Evolutionary conservation across 1,284 basidiomycete species (phyloP), one percentile per base, ranked within the genome.

Genomic region (Wolfiporia cocos): DNA sequence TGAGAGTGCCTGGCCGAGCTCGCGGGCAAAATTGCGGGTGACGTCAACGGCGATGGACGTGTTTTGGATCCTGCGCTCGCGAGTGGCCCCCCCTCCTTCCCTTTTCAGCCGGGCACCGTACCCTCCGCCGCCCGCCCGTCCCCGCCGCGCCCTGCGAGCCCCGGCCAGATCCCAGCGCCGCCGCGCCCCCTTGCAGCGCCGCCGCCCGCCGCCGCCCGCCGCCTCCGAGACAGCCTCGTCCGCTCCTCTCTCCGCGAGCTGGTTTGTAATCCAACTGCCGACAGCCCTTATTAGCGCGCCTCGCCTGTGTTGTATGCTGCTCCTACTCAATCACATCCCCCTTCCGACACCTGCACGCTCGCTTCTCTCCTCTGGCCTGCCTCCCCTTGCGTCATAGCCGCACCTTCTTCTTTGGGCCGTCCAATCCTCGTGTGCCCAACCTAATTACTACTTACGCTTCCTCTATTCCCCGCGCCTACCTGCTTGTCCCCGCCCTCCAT

Each of bases 381-480:
- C 38, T 34, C 43, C 34, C 62, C 26, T 42, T 46, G 45, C 65
- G 18, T 63, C 65, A 66, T 20, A 59, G 64, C 14, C 63, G 63
- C 6, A 64, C 64, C 29, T 49, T 56, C 53, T 47, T 53, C 45
- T 43, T 56, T 44, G 49, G 11, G 24, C 30, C 23, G 26, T 22
- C 18, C 37, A 41, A 41, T 46, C 48, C 49, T 49, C 54, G 50
- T 39, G 38, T 42, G 21, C 30, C 22, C 44, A 42, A 37, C 35
- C 22, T 44, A 34, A 32, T 38, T 37, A 24, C 34, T 23, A 3
- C 34, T 37, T 28, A 42, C 41, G n/a, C n/a, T n/a, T 47, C 47
- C 38, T 46, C 38, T 39, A 44, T 44, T 47, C 39, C 40, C 48
- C 51, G 47, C 47, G 47, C 51, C 44, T 47, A 49, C 48, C 42